phyloP scores from a whole-genome alignment of 2,329 filamentous ascomycete species.

The Paramyrothecium roridum region DNA sequence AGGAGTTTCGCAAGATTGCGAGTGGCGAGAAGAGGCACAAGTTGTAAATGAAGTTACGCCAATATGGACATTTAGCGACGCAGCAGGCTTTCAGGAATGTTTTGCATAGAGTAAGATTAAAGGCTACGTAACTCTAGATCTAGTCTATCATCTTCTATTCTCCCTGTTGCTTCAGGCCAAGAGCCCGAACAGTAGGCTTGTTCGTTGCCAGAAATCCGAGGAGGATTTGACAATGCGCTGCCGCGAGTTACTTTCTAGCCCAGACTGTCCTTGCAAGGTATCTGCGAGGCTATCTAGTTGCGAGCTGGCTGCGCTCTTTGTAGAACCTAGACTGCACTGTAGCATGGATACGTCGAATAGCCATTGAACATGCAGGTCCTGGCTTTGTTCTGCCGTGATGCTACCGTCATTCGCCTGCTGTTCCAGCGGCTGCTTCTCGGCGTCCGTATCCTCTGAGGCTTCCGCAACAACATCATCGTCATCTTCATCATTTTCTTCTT shows the following conservation, averaged over 20 bases:
- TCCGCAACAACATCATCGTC: constrained; percentile 8
- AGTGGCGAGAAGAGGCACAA: constrained; percentile 93
- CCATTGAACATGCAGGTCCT: constrained; percentile 56
- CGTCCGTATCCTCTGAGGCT: constrained; percentile 5
- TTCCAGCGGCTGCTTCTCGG: not conserved
- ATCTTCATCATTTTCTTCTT: not conserved
- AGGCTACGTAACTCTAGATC: not conserved
- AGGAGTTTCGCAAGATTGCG: constrained; percentile 83
- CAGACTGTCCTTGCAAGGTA: constrained; percentile 40
- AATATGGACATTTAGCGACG: not conserved
- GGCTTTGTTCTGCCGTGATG: constrained; percentile 20
- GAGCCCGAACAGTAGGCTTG: constrained; percentile 76
- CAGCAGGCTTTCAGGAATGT: too few relatives aligned
- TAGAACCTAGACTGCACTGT: constrained; percentile 38
- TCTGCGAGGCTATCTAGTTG: constrained; percentile 42
- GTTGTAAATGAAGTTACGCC: constrained; percentile 46
- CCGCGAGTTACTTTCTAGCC: constrained; percentile 45
- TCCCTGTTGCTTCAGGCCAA: constrained; percentile 42
- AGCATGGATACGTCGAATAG: constrained; percentile 58
- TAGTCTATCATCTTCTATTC: not conserved
- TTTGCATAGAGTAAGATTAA: too few relatives aligned
- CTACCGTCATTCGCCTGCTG: not conserved
- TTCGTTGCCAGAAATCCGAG: constrained; percentile 79
- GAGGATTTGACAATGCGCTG: constrained; percentile 60
- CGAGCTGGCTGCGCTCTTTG: constrained; percentile 15